phyloP scores from a whole-genome alignment of 225 moss, liverwort and hornwort genomes.

The Bryoerythrophyllum caledonicum region DNA sequence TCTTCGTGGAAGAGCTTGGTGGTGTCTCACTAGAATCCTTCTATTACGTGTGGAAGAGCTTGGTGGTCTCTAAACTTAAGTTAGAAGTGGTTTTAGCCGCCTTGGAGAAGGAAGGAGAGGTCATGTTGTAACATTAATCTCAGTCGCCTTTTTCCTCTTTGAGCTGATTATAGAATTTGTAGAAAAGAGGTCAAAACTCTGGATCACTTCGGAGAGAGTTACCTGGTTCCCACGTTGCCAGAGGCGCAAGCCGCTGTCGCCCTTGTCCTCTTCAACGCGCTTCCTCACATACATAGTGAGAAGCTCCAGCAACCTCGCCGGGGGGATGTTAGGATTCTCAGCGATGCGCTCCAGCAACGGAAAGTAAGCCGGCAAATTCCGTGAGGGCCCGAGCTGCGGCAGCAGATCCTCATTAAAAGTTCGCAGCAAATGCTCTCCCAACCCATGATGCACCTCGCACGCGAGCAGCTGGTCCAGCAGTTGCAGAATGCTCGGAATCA shows the following conservation, averaged over 20 bases:
- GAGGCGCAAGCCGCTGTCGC: constrained; percentile 52
- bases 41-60: too few species aligned
- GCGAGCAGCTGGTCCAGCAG: constrained; percentile 82
- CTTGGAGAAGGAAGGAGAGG: too few species aligned
- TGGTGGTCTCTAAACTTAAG: too few species aligned
- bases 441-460: constrained; percentile 67
- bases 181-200: too few species aligned
- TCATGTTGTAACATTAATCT: too few species aligned
- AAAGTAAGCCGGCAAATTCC: constrained; percentile 79
- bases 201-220: background rate
- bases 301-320: constrained; percentile 68
- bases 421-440: constrained; percentile 83
- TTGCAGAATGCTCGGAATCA: constrained; percentile 84
- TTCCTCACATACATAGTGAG: constrained; percentile 72
- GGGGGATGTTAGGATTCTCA: constrained; percentile 73
- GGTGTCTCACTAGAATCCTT: too few species aligned
- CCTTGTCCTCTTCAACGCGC: constrained; percentile 66
- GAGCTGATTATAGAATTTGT: too few species aligned
- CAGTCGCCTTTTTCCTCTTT: too few species aligned
- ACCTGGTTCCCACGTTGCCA: constrained; percentile 67
- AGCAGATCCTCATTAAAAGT: constrained; percentile 87
- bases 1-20: too few species aligned
- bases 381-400: constrained; percentile 61
- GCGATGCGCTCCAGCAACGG: constrained; percentile 90
- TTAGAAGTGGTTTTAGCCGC: too few species aligned